Percentiles rank a stretch among this genome's conserved stretches.
Evolutionary conservation across 805 yeast species (phyloP).

Genomic region (Candida methanosorbosa): DNA sequence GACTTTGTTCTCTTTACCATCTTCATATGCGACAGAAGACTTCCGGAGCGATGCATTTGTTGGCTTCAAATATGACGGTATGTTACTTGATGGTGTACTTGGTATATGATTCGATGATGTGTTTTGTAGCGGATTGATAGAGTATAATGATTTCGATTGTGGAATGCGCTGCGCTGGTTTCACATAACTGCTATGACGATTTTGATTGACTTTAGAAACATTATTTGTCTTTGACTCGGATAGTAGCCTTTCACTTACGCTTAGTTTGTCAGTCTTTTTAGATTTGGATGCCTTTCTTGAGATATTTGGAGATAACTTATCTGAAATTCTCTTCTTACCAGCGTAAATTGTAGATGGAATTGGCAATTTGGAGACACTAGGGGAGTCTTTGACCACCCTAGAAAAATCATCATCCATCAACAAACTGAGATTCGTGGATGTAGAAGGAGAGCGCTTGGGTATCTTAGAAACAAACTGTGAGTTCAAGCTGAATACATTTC

Average conservation of each 20-base stretch:
- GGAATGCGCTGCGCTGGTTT: conserved; percentile 2
- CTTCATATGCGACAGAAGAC: background rate
- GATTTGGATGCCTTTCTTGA: background rate
- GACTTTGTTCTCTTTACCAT: conserved; percentile 13
- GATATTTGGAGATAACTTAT: background rate
- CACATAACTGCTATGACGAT: too few relatives aligned
- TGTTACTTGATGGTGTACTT: too few relatives aligned
- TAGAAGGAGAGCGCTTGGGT: conserved; percentile 13
- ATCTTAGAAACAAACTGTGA: conserved; percentile 14
- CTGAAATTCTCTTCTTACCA: background rate
- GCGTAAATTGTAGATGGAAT: conserved; percentile 2
- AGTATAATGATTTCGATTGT: conserved; percentile 1
- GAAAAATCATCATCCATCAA: too few relatives aligned
- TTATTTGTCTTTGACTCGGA: background rate
- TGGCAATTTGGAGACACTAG: conserved; percentile 9
- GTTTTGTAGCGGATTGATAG: conserved; percentile 1
- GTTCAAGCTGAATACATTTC: conserved; percentile 10
- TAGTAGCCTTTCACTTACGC: conserved; percentile 4
- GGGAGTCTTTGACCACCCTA: conserved; percentile 1
- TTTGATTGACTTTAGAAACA: too few relatives aligned
- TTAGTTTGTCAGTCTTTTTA: background rate
- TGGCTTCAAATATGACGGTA: conserved; percentile 15
- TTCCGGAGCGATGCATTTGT: conserved; percentile 11
- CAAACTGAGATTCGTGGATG: too few relatives aligned
- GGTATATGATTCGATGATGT: conserved; percentile 1